Conservation (phyloP, 352 stramenopile genomes). For the Heterotrichella gracilis region DNA sequence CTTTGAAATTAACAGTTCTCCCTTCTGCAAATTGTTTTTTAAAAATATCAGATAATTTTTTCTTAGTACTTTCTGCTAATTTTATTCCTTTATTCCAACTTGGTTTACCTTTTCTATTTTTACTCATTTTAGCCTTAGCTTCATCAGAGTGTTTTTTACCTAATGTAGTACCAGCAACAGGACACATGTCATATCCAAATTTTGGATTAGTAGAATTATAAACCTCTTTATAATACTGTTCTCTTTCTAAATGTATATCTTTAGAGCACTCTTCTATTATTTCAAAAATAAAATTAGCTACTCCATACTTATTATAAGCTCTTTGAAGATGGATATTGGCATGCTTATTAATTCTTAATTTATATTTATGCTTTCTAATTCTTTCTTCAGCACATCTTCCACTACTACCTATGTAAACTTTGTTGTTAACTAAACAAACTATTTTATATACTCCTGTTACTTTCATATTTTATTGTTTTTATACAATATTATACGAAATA, state of each 20-base stretch:
- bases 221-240: constrained; percentile 13
- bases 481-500: too few relatives aligned
- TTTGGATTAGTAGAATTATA: too few relatives aligned
- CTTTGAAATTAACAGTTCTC: too few relatives aligned
- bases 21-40: too few relatives aligned
- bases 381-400: not conserved
- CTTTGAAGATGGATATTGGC: not conserved
- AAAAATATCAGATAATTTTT: too few relatives aligned
- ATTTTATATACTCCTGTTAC: constrained; percentile 11
- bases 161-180: constrained; percentile 11
- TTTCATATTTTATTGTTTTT: too few relatives aligned
- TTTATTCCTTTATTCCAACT: too few relatives aligned
- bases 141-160: constrained; percentile 5
- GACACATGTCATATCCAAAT: constrained; percentile 10
- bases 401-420: not conserved
- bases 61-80: too few relatives aligned
- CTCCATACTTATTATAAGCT: not conserved
- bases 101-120: not conserved
- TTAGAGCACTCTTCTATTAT: constrained; percentile 1
- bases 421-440: not conserved
- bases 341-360: not conserved
- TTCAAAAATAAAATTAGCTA: not conserved
- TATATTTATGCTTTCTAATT: not conserved
- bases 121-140: constrained; percentile 10
- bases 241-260: constrained; percentile 2